Evolutionary conservation across 345 rosid species (phyloP).

Genomic region (Moricandia moricandioides): DNA sequence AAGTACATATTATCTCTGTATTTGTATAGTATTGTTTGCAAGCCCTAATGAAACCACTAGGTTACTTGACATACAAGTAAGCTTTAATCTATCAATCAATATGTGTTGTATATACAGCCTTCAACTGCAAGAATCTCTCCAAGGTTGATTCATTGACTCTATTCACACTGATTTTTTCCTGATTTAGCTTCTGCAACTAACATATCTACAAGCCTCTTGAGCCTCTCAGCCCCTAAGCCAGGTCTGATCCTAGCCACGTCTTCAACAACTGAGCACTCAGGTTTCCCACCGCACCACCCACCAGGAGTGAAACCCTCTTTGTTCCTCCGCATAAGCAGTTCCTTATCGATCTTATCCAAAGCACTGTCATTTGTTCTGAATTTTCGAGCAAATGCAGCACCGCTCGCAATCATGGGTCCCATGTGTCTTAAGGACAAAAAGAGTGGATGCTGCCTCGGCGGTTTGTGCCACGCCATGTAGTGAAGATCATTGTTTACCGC

Average conservation of each 20-base stretch:
- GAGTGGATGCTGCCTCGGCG: constrained; percentile 91
- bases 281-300: constrained; percentile 82
- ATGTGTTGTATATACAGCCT: not conserved
- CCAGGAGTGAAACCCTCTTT: constrained; percentile 76
- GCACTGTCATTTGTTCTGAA: constrained; percentile 52
- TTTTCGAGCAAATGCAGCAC: constrained; percentile 88
- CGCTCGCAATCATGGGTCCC: constrained; percentile 62
- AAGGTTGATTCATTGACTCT: not conserved
- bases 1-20: not conserved
- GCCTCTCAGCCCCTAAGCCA: constrained; percentile 70
- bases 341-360: constrained; percentile 62
- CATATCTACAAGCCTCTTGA: constrained; percentile 53
- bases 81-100: not conserved
- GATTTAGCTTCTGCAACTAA: constrained; percentile 45
- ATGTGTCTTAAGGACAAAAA: constrained; percentile 60
- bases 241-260: constrained; percentile 60
- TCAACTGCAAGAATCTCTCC: not conserved
- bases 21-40: not conserved
- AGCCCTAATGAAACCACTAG: not conserved
- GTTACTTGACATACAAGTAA: not conserved
- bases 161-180: constrained; percentile 16
- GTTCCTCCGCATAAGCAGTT: constrained; percentile 57
- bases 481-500: constrained; percentile 92
- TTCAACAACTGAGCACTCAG: constrained; percentile 64
- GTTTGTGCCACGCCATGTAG: constrained; percentile 86